Conservation (phyloP, 768 basidiomycete species). For the Inosperma sp. region DNA sequence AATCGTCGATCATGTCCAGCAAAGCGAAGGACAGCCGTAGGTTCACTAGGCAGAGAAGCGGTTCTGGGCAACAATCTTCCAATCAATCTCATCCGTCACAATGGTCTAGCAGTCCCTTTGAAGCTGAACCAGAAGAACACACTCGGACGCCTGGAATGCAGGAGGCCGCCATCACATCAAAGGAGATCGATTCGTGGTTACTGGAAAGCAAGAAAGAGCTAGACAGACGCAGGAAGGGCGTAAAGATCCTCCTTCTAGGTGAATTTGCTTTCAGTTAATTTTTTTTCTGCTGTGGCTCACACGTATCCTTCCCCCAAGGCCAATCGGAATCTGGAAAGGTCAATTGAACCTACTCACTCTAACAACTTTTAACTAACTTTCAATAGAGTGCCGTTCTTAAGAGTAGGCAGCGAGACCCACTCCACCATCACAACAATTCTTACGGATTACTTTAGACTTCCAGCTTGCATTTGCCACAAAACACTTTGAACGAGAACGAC, state of each 20-base stretch:
- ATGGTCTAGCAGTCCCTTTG: constrained; percentile 26
- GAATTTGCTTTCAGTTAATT: constrained; percentile 7
- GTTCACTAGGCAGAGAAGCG: too few relatives aligned
- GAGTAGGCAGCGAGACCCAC: constrained; percentile 27
- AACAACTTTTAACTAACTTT: not conserved
- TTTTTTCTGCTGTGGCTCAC: not conserved
- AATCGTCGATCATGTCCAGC: too few relatives aligned
- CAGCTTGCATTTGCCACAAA: constrained; percentile 61
- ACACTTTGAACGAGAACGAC: constrained; percentile 53
- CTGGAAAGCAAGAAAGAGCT: constrained; percentile 40
- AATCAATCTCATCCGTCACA: too few relatives aligned
- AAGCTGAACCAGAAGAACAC: constrained; percentile 33
- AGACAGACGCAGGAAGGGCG: constrained; percentile 47
- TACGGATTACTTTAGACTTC: constrained; percentile 49
- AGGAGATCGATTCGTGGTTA: constrained; percentile 47
- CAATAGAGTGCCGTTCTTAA: constrained; percentile 49
- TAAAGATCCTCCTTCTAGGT: constrained; percentile 57
- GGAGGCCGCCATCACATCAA: constrained; percentile 41
- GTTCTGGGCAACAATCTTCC: too few relatives aligned
- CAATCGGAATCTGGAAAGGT: constrained; percentile 61
- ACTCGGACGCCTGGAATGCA: constrained; percentile 32
- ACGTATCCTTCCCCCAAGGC: constrained; percentile 29
- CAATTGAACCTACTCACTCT: constrained; percentile 7
- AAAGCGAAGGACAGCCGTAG: too few relatives aligned
- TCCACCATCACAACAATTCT: not conserved